Percentiles rank a stretch among this genome's conserved stretches.
Evolutionary conservation across 148 eudicot genomes (phyloP).

Genomic region (Vaccinium macrocarpon): DNA sequence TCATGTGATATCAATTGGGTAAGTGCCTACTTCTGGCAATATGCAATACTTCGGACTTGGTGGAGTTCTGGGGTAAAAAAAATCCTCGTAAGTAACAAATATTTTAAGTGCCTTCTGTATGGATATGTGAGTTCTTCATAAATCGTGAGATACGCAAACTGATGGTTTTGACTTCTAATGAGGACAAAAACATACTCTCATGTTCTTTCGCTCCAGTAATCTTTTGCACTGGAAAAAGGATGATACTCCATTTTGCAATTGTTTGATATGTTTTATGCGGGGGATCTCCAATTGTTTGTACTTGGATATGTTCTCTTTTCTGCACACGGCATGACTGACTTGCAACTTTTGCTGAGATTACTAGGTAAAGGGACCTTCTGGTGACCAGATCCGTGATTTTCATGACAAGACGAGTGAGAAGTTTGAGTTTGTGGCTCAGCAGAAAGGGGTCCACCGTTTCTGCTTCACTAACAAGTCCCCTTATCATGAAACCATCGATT

Average conservation of each 20-base stretch:
- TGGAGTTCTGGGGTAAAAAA: too few species aligned
- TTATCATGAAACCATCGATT: slow-evolving; percentile 87
- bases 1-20: not conserved
- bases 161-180: not conserved
- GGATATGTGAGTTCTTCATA: not conserved
- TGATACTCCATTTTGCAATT: too few species aligned
- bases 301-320: not conserved
- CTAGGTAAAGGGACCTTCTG: slow-evolving; percentile 78
- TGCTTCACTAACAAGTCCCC: slow-evolving; percentile 96
- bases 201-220: too few species aligned
- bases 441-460: slow-evolving; percentile 72
- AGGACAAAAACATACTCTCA: not conserved
- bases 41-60: not conserved
- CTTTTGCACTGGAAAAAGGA: not conserved
- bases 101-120: not conserved
- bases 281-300: not conserved
- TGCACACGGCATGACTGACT: slow-evolving; percentile 8
- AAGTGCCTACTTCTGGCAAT: not conserved
- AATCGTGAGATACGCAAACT: not conserved
- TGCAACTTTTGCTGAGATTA: slow-evolving; percentile 8
- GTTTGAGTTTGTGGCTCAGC: slow-evolving; percentile 70
- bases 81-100: not conserved
- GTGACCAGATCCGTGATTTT: slow-evolving; percentile 58
- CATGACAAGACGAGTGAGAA: slow-evolving; percentile 61
- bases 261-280: too few species aligned